Percentiles rank a stretch among this genome's conserved stretches.
phyloP scores from a whole-genome alignment of 495 filamentous ascomycete species.

The Talaromyces nanjingensis region DNA sequence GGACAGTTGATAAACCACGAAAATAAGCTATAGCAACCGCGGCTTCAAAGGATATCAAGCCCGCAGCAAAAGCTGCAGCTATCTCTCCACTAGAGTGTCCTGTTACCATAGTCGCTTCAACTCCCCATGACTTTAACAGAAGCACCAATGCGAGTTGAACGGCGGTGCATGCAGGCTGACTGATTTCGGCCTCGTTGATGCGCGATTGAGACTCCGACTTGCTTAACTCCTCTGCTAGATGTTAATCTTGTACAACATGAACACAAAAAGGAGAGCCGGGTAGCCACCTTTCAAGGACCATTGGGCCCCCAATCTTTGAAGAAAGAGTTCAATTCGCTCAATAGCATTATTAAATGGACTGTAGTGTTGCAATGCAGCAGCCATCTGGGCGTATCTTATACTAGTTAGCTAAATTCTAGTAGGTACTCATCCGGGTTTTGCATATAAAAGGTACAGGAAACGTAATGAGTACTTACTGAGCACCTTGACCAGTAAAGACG shows the following conservation, averaged over 20 bases:
- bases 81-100: constrained; percentile 42
- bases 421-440: no score
- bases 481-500: constrained; percentile 10
- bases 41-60: constrained; percentile 15
- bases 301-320: background rate
- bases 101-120: constrained; percentile 22
- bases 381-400: background rate
- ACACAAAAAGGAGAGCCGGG: no score
- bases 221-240: constrained; percentile 15
- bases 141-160: constrained; percentile 39
- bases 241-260: background rate
- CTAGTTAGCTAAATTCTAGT: background rate
- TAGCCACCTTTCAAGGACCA: no score
- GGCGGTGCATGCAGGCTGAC: constrained; percentile 34
- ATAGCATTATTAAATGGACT: background rate
- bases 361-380: constrained; percentile 6
- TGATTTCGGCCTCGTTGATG: constrained; percentile 20
- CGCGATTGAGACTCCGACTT: constrained; percentile 14
- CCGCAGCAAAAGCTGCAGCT: constrained; percentile 24
- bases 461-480: background rate
- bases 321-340: background rate
- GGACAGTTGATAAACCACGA: constrained; percentile 19
- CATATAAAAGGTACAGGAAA: no score
- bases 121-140: constrained; percentile 22
- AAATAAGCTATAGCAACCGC: constrained; percentile 23